Conservation (phyloP, 371 early-diverging fungal species). For the Smittium culicis region DNA sequence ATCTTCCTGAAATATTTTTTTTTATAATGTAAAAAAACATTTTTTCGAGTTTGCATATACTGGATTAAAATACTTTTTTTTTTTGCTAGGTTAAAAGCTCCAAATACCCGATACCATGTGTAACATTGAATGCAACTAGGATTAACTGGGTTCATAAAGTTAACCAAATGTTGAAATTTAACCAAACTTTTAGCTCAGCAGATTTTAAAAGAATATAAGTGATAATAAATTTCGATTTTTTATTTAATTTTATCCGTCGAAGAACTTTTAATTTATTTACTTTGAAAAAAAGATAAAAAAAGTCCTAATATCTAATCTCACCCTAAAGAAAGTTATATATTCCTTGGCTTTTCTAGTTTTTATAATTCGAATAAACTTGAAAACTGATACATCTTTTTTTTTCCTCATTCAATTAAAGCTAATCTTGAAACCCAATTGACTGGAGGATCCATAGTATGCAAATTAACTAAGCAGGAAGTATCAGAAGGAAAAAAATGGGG, state of each 20-base stretch:
- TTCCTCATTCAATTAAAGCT: too few relatives aligned
- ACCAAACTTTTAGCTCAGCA: slow-evolving; percentile 43
- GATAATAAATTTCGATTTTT: neutral
- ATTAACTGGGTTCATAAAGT: slow-evolving; percentile 64
- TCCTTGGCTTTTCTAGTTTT: neutral
- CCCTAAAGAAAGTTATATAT: neutral
- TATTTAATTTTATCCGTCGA: neutral
- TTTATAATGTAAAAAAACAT: neutral
- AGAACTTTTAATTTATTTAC: neutral
- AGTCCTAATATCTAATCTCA: neutral
- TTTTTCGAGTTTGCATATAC: neutral
- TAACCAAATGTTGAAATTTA: slow-evolving; percentile 67
- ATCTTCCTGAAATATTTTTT: neutral
- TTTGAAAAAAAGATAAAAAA: too few relatives aligned
- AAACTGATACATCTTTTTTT: neutral
- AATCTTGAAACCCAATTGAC: too few relatives aligned
- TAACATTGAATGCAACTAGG: slow-evolving; percentile 48
- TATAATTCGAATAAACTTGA: neutral
- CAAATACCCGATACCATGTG: slow-evolving; percentile 62
- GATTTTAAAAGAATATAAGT: neutral
- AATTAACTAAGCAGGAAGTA: too few relatives aligned
- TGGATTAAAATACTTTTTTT: too few relatives aligned
- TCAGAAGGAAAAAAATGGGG: too few relatives aligned
- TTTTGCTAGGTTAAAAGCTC: slow-evolving; percentile 37
- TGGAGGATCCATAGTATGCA: too few relatives aligned